Evolutionary conservation across 2,329 filamentous ascomycete species (phyloP).

Genomic region (Aspergillus texensis): DNA sequence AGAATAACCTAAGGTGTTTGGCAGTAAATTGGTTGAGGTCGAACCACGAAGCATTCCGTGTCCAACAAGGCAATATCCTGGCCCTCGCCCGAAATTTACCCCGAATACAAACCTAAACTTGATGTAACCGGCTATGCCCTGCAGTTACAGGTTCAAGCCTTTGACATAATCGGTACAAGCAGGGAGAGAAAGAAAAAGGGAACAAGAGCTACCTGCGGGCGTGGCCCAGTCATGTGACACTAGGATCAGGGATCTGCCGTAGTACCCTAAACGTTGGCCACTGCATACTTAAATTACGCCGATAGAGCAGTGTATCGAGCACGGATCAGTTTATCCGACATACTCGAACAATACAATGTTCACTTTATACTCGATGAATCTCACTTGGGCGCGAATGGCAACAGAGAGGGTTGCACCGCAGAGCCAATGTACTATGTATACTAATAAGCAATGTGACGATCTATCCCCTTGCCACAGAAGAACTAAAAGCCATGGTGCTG

Average conservation of each 20-base stretch:
- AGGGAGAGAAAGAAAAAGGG: background rate
- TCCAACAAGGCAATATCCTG: background rate
- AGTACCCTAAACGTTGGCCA: background rate
- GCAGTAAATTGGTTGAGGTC: background rate
- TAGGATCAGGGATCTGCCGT: too few relatives aligned
- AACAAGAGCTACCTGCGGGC: background rate
- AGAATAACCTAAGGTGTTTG: background rate
- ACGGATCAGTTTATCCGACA: background rate
- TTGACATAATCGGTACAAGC: background rate
- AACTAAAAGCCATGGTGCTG: too few relatives aligned
- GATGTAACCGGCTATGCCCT: background rate
- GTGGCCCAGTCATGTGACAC: too few relatives aligned
- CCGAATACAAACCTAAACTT: background rate
- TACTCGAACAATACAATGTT: background rate
- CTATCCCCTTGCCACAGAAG: too few relatives aligned
- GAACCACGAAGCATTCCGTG: background rate
- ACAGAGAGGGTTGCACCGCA: too few relatives aligned
- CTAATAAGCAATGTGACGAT: too few relatives aligned
- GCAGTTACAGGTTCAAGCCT: background rate
- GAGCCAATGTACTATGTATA: too few relatives aligned
- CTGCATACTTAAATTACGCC: background rate
- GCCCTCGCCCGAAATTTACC: background rate
- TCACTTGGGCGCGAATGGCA: too few relatives aligned
- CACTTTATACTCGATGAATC: background rate
- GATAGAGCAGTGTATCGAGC: background rate